Evolutionary conservation across 805 yeast species (phyloP).

Genomic region (Candida montana): DNA sequence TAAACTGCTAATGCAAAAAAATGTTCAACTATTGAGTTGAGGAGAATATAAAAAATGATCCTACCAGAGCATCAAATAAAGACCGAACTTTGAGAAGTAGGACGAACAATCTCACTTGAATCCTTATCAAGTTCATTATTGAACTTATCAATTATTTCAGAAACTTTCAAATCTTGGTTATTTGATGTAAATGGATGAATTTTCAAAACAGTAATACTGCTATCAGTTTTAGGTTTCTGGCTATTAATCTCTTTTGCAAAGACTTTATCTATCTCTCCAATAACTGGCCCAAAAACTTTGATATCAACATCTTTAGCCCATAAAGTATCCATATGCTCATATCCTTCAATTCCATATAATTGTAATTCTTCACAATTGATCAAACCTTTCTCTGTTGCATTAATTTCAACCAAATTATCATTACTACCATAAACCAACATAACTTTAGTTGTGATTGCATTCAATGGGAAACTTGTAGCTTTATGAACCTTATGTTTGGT

Average conservation of each 20-base stretch:
- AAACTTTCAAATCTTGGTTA: background rate
- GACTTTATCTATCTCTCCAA: slow-evolving; percentile 39
- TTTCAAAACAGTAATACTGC: background rate
- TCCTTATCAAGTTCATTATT: background rate
- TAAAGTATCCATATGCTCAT: slow-evolving; percentile 76
- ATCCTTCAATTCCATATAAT: slow-evolving; percentile 43
- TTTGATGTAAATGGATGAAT: background rate
- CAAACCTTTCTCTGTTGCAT: slow-evolving; percentile 49
- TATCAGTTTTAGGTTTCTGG: no score
- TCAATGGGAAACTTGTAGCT: slow-evolving; percentile 51
- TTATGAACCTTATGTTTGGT: slow-evolving; percentile 20
- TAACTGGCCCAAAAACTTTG: slow-evolving; percentile 34
- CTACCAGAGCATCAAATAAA: no score
- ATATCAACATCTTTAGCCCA: slow-evolving; percentile 64
- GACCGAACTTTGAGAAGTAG: slow-evolving; percentile 9
- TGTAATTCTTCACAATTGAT: slow-evolving; percentile 31
- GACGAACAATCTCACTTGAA: background rate
- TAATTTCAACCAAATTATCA: slow-evolving; percentile 71
- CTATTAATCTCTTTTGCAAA: background rate
- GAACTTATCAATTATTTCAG: slow-evolving; percentile 1
- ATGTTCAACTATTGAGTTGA: no score
- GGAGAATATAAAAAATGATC: no score
- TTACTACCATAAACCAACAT: slow-evolving; percentile 61
- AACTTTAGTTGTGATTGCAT: slow-evolving; percentile 53
- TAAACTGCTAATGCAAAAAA: background rate